A percentile compares a stretch with the other conserved stretches of the same genome.
Conservation (phyloP, 2,329 filamentous ascomycete species). For the Fusarium poae region DNA sequence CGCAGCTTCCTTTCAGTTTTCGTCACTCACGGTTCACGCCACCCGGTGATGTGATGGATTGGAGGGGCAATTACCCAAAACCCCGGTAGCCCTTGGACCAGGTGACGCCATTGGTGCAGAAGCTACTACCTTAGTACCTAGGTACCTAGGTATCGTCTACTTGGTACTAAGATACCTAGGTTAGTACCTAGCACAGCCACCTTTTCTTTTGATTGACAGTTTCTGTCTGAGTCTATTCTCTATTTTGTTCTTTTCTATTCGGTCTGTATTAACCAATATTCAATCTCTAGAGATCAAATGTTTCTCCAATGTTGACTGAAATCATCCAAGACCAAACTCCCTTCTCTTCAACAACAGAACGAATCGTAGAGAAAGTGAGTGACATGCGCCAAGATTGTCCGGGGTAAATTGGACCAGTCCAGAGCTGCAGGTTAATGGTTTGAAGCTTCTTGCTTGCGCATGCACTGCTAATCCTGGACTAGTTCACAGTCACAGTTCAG, state of each 20-base stretch:
- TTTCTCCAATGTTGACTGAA: background rate
- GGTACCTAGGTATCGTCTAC: too few relatives aligned
- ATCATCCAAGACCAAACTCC: background rate
- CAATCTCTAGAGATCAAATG: background rate
- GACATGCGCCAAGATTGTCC: constrained; percentile 26
- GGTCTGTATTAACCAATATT: background rate
- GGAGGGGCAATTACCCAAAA: constrained; percentile 36
- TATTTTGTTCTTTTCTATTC: background rate
- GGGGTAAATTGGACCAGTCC: background rate
- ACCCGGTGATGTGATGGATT: constrained; percentile 16
- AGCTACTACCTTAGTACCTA: too few relatives aligned
- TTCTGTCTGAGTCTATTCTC: too few relatives aligned
- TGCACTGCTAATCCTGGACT: constrained; percentile 12
- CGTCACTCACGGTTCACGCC: constrained; percentile 20
- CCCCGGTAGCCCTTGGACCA: constrained; percentile 37
- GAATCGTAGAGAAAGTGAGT: background rate
- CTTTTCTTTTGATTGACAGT: background rate
- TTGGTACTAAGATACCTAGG: too few relatives aligned
- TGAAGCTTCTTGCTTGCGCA: constrained; percentile 12
- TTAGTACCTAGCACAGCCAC: constrained; percentile 37
- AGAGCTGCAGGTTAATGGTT: constrained; percentile 18
- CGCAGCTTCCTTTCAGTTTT: constrained; percentile 19
- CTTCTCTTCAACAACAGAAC: background rate
- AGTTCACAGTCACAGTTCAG: background rate
- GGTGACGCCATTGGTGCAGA: constrained; percentile 41